Conservation (phyloP, 306 rosid genomes). For the Castanea sativa region DNA sequence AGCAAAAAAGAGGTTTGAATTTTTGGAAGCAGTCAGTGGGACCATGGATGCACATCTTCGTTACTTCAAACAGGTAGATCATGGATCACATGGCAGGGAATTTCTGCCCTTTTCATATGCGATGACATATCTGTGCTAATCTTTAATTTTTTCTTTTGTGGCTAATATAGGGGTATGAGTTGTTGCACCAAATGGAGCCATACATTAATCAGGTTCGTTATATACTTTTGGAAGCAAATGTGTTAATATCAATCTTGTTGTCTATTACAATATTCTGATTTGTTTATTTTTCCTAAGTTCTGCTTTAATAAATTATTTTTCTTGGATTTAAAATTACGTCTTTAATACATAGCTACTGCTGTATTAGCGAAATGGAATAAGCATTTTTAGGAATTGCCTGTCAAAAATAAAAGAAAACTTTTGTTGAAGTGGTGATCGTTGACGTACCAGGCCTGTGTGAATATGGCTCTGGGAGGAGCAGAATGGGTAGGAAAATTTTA, state of each 20-base stretch:
- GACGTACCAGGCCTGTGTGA: not conserved
- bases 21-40: slow-evolving; percentile 99
- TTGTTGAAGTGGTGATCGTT: not conserved
- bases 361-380: not conserved
- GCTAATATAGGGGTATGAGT: slow-evolving; percentile 52
- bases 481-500: not conserved
- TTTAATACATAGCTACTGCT: not conserved
- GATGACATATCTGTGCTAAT: slow-evolving; percentile 10
- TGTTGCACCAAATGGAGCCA: slow-evolving; percentile 73
- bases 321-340: not conserved
- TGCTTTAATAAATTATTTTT: not conserved
- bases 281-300: not conserved
- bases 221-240: not conserved
- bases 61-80: slow-evolving; percentile 88
- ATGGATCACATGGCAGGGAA: slow-evolving; percentile 24
- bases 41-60: slow-evolving; percentile 99
- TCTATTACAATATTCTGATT: not conserved
- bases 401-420: not conserved
- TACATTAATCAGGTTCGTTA: slow-evolving; percentile 90
- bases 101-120: slow-evolving; percentile 12
- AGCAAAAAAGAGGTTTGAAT: slow-evolving; percentile 96
- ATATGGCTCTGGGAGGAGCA: not conserved
- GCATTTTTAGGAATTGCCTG: not conserved
- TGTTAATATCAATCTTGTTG: not conserved
- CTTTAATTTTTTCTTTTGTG: not conserved